A percentile compares a stretch with the other conserved stretches of the same genome.
Evolutionary conservation across 768 basidiomycete species (phyloP).

Genomic region (Leccinum uliginosum): DNA sequence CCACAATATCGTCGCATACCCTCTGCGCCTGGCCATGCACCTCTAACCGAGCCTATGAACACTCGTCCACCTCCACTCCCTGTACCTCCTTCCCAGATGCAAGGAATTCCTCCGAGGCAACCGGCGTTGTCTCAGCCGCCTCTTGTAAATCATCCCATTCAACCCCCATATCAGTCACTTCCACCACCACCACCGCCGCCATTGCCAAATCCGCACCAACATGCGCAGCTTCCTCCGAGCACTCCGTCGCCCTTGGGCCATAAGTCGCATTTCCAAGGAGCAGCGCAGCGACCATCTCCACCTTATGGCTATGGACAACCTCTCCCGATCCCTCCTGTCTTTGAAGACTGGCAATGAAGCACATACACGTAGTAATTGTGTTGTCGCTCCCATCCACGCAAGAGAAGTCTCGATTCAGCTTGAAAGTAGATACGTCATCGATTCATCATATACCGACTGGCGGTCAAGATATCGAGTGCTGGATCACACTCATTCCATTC

Average conservation of each 20-base stretch:
- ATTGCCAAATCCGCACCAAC: constrained; percentile 28
- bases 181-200: constrained; percentile 33
- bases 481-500: constrained; percentile 9
- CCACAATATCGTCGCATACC: constrained; percentile 34
- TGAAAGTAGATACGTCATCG: constrained; percentile 8
- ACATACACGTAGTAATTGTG: constrained; percentile 11
- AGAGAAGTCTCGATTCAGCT: constrained; percentile 8
- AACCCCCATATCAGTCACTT: constrained; percentile 32
- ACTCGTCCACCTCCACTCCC: constrained; percentile 23
- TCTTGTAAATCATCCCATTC: constrained; percentile 38
- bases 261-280: constrained; percentile 36
- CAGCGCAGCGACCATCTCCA: constrained; percentile 39
- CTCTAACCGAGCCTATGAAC: constrained; percentile 19
- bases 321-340: constrained; percentile 22
- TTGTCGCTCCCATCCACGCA: constrained; percentile 11
- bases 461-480: constrained; percentile 13
- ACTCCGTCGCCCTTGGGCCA: constrained; percentile 20
- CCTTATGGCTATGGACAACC: constrained; percentile 30
- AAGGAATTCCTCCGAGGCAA: constrained; percentile 34
- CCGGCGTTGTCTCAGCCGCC: constrained; percentile 52
- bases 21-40: constrained; percentile 22
- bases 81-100: constrained; percentile 23
- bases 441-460: not conserved
- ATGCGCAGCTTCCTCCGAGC: constrained; percentile 21
- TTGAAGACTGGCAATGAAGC: constrained; percentile 27